These are phyloP conservation scores for Conticribra weissflogii DNA, from an alignment of 108 stramenopile species.

Conservation along the genomic window DNA sequence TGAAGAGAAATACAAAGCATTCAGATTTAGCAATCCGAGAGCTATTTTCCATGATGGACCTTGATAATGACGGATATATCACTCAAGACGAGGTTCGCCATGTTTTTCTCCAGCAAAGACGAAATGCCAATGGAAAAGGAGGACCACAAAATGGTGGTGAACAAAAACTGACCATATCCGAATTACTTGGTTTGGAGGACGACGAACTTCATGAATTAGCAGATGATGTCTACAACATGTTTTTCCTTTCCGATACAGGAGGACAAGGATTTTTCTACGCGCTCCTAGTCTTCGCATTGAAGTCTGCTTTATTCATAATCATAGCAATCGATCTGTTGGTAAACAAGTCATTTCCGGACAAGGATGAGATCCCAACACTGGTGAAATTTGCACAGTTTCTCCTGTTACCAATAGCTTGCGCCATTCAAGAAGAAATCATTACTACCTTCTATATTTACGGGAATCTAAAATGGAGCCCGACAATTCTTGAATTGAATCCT, in stretches of 20 bases:
- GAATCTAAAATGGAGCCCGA: slow-evolving; percentile 45
- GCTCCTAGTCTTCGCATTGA: slow-evolving; percentile 42
- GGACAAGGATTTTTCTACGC: slow-evolving; percentile 48
- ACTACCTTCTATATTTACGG: slow-evolving; percentile 43
- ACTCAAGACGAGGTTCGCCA: slow-evolving; percentile 20
- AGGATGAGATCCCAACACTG: slow-evolving; percentile 14
- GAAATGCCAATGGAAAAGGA: neutral
- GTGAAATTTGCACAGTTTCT: slow-evolving; percentile 55
- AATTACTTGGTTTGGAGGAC: slow-evolving; percentile 19
- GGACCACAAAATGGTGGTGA: neutral
- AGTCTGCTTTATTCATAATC: slow-evolving; percentile 42
- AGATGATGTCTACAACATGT: slow-evolving; percentile 64
- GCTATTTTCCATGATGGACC: slow-evolving; percentile 23
- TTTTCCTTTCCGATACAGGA: slow-evolving; percentile 40
- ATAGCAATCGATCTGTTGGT: slow-evolving; percentile 41
- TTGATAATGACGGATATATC: slow-evolving; percentile 12
- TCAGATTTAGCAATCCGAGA: slow-evolving; percentile 9
- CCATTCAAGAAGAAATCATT: slow-evolving; percentile 67
- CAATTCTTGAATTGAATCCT: slow-evolving; percentile 28
- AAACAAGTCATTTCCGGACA: slow-evolving; percentile 7
- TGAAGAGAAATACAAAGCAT: slow-evolving; percentile 22
- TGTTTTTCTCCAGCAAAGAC: slow-evolving; percentile 8
- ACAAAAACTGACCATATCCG: neutral
- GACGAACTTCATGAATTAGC: slow-evolving; percentile 47
- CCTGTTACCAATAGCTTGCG: slow-evolving; percentile 53